Percentiles rank a stretch among this genome's conserved stretches.
Evolutionary conservation across 805 yeast genomes (phyloP).

Genomic region (Nakazawaea wickerhamii): DNA sequence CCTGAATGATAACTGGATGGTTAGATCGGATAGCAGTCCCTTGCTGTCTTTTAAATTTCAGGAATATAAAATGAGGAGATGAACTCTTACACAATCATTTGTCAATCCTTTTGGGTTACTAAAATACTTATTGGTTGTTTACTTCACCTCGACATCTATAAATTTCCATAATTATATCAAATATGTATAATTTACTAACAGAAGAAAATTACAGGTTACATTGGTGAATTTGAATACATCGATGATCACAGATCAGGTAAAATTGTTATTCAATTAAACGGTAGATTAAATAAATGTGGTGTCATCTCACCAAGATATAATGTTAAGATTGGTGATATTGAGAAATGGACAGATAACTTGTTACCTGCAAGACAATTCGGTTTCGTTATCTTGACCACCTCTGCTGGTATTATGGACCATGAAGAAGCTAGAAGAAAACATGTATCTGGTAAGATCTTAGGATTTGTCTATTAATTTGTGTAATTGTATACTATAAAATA

Average conservation of each 20-base stretch:
- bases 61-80: slow-evolving; percentile 62
- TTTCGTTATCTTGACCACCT: slow-evolving; percentile 95
- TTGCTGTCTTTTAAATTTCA: slow-evolving; percentile 96
- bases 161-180: slow-evolving; percentile 17
- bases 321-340: slow-evolving; percentile 91
- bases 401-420: slow-evolving; percentile 99
- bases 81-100: slow-evolving; percentile 63
- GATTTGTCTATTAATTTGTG: slow-evolving; percentile 80
- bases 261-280: slow-evolving; percentile 94
- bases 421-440: slow-evolving; percentile 99
- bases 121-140: slow-evolving; percentile 43
- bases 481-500: not conserved
- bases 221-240: slow-evolving; percentile 97
- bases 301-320: slow-evolving; percentile 98
- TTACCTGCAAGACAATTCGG: slow-evolving; percentile 99
- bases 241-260: slow-evolving; percentile 99
- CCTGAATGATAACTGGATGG: slow-evolving; percentile 99
- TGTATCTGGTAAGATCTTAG: slow-evolving; percentile 98
- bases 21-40: slow-evolving; percentile 81
- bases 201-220: slow-evolving; percentile 49
- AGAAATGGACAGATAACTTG: slow-evolving; percentile 98
- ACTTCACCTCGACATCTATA: slow-evolving; percentile 57
- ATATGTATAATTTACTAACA: slow-evolving; percentile 30
- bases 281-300: slow-evolving; percentile 98
- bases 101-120: slow-evolving; percentile 13